Base-by-base conservation (phyloP, 768 basidiomycete genomes). In the Mycena galericulata region DNA sequence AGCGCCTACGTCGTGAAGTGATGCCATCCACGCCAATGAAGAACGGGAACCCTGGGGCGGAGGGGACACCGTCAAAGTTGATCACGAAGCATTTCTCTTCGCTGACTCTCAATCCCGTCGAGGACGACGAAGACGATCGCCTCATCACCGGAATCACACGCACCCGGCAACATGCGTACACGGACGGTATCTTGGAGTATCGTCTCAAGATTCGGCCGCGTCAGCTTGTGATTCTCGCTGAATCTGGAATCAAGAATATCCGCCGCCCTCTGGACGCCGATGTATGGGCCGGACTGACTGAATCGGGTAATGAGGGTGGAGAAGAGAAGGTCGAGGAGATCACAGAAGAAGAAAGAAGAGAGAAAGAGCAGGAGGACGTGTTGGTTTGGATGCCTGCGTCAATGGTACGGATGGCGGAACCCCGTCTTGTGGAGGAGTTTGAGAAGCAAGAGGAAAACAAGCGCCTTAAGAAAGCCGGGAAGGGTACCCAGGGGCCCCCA, bases 371-470 rank as follows among this genome's bases (percentile, higher is more conserved):
- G 58, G 68, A 68, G 55, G 47, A 60, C 34, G 49, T 72, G 63
- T 24, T 65, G 17, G 76, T 95, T 14, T 97, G 95, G 95, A 86
- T 96, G 79, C 93, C 95, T 0, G 94, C 92, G 26, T 90, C 86
- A 59, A 91, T 97, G 84, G 86, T 96, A 14, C 79, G 82, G 15
- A 77, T 89, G 34, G 93, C 87, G 2, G 91, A 89, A 66, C 92
- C 94, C 11, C 78, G 79, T 4, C 75, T 97, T 26, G 90, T 91
- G 6, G 79, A 86, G 46, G 85, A 85, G 20, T 96, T 85, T 69
- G 88, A 93, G 65, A 85, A 82, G 14, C 71, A 74, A 18, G 78
- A 84, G 69, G 81, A 82, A 65, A 78, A 75, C 65, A 93, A 89
- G 71, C 76, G 77, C 41, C 80, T 77, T 41, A 89, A 88, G 77